Evolutionary conservation across 208 protist species (phyloP), one percentile per base, ranked within the genome.

Genomic region (Herpetomonas samuelpessoai): DNA sequence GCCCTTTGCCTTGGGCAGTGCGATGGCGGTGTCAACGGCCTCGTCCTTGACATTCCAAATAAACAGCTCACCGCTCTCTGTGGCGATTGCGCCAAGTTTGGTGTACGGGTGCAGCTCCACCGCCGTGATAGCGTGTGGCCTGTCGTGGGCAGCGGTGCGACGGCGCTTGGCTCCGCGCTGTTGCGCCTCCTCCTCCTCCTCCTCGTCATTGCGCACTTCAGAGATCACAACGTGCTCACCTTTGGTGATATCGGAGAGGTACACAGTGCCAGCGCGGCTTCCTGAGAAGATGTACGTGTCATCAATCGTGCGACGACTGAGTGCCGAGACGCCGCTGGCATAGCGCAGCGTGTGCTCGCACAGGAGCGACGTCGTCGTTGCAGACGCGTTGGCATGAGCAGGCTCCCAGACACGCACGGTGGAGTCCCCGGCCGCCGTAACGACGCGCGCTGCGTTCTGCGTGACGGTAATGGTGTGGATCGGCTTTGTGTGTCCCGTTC

Each of bases 371-470:
- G 57, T 45, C 3, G 47, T 62, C 27, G 71, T 59, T 25, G 65
- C 54, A 7, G 62, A 2, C 16, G 61, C 35, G 16, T 49, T 30
- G 1, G 57, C 62, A 21, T 25, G 12, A 22, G 66, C 49, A 48
- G 39, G 45, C 48, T 82, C 88, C 98, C 98, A 99, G 51, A 99
- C 97, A 24, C 97, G 83, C 63, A 99, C 95, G 22, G 98, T 98
- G 54, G 96, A 79, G 73, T 99, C 99, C 59, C 99, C 98, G 1
- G 94, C 97, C 1, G 93, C 88, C 2, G 90, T 98, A 1, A 99
- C 50, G 26, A 99, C 94, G 22, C 96, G 72, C 24, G 57, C 53
- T 4, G 47, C 52, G 22, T 60, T 44, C 30, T n/a, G 12, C 21
- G 53, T 39, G 14, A 31, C 54, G 19, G 57, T 53, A 28, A 83